Conservation (phyloP, 495 filamentous ascomycete genomes). For the Xylaria longipes region DNA sequence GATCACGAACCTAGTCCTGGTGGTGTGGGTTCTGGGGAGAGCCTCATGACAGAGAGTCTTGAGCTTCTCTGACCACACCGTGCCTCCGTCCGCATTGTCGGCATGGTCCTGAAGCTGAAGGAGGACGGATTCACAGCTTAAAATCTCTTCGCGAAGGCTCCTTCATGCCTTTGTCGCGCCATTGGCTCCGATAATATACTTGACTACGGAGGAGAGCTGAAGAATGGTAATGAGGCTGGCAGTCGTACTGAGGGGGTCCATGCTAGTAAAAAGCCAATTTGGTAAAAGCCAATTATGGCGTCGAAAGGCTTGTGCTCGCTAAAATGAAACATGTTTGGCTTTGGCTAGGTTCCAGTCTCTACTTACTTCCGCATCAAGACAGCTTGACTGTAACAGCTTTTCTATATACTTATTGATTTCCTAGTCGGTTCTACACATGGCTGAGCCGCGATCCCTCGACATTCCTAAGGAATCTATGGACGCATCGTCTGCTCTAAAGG, state of each 20-base stretch:
- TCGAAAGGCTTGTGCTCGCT: not conserved
- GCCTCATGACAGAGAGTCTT: no score
- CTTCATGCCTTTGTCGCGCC: constrained; percentile 4
- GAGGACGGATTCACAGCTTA: constrained; percentile 3
- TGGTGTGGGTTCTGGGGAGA: no score
- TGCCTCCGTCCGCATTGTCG: not conserved
- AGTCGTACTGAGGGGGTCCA: not conserved
- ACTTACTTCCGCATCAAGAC: no score
- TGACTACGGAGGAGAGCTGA: constrained; percentile 1
- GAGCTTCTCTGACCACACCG: not conserved
- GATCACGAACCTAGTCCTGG: no score
- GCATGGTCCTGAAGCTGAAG: constrained; percentile 7
- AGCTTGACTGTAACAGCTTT: no score
- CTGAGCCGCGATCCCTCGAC: no score
- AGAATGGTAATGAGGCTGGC: not conserved
- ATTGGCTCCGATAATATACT: constrained; percentile 3
- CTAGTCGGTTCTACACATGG: no score
- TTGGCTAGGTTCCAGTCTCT: no score
- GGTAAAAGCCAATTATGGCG: not conserved
- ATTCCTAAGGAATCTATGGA: no score
- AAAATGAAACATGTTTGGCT: not conserved
- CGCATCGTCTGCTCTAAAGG: no score
- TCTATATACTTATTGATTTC: no score
- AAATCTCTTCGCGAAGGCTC: not conserved
- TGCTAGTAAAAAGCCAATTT: no score